These are phyloP conservation scores for Candida chilensis DNA, from an alignment of 805 yeast genomes.

Conservation along the genomic window DNA sequence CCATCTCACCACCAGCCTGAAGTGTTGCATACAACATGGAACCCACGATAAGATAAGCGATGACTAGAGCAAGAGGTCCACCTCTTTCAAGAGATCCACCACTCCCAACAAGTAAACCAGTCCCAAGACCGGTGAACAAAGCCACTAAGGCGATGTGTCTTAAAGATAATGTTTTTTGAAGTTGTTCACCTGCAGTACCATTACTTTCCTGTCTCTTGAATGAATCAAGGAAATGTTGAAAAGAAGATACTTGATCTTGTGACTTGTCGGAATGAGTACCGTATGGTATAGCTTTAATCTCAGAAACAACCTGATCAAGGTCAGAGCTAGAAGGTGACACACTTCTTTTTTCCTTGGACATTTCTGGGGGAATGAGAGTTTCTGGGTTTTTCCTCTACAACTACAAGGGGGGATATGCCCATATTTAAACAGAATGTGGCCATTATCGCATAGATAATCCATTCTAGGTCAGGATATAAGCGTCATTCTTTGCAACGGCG, in stretches of 20 bases:
- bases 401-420: too few relatives aligned
- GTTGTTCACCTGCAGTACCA: slow-evolving; percentile 11
- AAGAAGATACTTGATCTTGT: slow-evolving; percentile 9
- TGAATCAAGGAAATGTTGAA: too few relatives aligned
- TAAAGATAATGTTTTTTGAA: slow-evolving; percentile 13
- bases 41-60: slow-evolving; percentile 16
- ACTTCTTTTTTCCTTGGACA: too few relatives aligned
- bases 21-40: slow-evolving; percentile 13
- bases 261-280: slow-evolving; percentile 7
- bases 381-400: too few relatives aligned
- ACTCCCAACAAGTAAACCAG: slow-evolving; percentile 31
- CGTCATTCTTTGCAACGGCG: too few relatives aligned
- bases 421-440: too few relatives aligned
- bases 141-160: slow-evolving; percentile 24
- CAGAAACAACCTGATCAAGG: background rate
- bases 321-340: background rate
- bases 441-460: too few relatives aligned
- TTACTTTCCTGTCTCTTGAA: slow-evolving; percentile 7
- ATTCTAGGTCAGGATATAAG: too few relatives aligned
- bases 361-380: too few relatives aligned
- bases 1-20: slow-evolving; percentile 44
- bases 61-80: slow-evolving; percentile 22
- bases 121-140: slow-evolving; percentile 28
- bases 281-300: background rate
- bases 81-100: slow-evolving; percentile 23